phyloP scores from a whole-genome alignment of 2,329 filamentous ascomycete species.

The Domatiomyces globalis region DNA sequence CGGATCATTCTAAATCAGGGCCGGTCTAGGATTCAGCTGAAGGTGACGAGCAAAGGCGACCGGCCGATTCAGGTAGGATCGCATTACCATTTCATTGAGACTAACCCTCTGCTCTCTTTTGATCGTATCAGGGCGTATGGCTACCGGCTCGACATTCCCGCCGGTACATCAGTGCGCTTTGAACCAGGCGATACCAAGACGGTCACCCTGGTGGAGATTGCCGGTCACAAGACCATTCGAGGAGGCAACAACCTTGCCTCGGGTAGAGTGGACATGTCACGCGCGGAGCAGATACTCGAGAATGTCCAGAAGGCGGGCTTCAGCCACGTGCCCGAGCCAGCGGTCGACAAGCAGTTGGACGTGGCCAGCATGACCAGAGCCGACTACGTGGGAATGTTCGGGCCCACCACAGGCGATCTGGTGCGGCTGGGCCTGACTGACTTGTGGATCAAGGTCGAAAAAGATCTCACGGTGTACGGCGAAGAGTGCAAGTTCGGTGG shows the following conservation, averaged over 20 bases:
- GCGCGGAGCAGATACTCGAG: constrained; percentile 51
- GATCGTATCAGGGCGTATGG: constrained; percentile 73
- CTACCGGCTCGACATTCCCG: constrained; percentile 74
- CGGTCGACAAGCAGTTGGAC: constrained; percentile 39
- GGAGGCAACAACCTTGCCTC: constrained; percentile 72
- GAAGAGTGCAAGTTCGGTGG: constrained; percentile 94
- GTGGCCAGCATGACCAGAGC: constrained; percentile 59
- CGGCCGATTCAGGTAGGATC: constrained; percentile 81
- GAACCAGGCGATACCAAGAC: constrained; percentile 89
- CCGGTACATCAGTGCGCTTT: constrained; percentile 83
- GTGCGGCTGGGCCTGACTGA: constrained; percentile 71
- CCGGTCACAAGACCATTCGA: constrained; percentile 60
- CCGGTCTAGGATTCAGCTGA: constrained; percentile 56
- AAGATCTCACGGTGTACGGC: constrained; percentile 68
- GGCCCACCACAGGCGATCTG: constrained; percentile 77
- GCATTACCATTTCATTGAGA: constrained; percentile 92
- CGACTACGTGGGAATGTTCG: constrained; percentile 79
- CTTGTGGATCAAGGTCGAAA: constrained; percentile 81
- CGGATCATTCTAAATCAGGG: constrained; percentile 59
- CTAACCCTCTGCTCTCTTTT: constrained; percentile 80
- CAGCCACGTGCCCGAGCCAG: constrained; percentile 57
- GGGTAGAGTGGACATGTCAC: constrained; percentile 52
- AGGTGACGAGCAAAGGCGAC: constrained; percentile 75
- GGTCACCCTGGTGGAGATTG: constrained; percentile 79
- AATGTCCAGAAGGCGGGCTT: constrained; percentile 61